Base-by-base conservation (phyloP, 139 green algal genomes). In the Tetraselmis chui region DNA sequence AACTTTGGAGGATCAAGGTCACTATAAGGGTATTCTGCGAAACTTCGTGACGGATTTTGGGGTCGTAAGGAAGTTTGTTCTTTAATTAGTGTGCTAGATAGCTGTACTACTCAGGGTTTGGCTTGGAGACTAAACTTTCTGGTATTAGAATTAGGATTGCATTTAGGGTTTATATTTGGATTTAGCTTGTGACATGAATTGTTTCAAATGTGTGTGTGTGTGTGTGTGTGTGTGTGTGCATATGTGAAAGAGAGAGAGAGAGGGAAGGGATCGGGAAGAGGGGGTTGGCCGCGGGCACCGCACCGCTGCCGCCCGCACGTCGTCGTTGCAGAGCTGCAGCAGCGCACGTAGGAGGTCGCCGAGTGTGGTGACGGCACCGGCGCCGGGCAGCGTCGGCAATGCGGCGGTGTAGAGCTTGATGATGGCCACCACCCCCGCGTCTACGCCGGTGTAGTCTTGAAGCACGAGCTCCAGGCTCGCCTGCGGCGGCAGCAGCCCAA, bases 281-380 rank as follows among this genome's bases (percentile, higher is more conserved):
- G 45, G 45, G 45, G 45, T 5, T 5, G 45, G 45, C 11, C 45
- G 45, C 11, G 18, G 5, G 45, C 18, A 67, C 18, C 5, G 45
- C 18, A 67, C 45, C 45, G 5, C 18, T 18, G 45, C 45, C 18
- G 45, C 45, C 11, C 45, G 45, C 45, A 5, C 45, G 45, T 67
- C 45, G 45, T 67, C 45, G 45, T 67, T 67, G 45, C 45, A 67
- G 45, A 89, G 87, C 29, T 77, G 29, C 79, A 94, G 89, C 88
- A 95, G 79, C 58, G 83, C 85, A 81, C 85, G 76, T 80, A 95
- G 84, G 30, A 95, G 85, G 76, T 81, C 31, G 2, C 92, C 90
- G n/a, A 95, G 87, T 28, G 87, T 92, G 23, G 75, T 76, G 2
- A 27, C 76, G 79, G n/a, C 1, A 58, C 59, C 22, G 67, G 27